These are phyloP conservation scores for Chloranthus sessilifolius DNA, from an alignment of 164 flowering plant genomes.

Conservation along the genomic window DNA sequence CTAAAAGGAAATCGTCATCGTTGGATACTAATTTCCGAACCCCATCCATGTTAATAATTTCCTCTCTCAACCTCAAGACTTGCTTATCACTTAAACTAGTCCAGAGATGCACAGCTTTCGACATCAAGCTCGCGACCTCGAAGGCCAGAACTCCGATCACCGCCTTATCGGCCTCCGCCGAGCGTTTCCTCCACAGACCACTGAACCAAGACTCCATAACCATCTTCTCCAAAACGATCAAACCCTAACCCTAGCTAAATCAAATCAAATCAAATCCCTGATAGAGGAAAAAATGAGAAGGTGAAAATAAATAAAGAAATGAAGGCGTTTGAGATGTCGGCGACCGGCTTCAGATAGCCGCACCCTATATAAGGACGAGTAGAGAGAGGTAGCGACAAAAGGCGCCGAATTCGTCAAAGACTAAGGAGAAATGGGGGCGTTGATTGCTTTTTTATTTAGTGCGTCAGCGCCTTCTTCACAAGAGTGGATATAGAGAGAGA, in stretches of 20 bases:
- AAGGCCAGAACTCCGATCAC: conserved; percentile 70
- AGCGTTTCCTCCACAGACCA: conserved; percentile 43
- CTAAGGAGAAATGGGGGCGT: too few relatives aligned
- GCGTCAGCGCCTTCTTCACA: too few relatives aligned
- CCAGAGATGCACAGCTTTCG: conserved; percentile 75
- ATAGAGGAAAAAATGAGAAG: too few relatives aligned
- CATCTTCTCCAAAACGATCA: conserved; percentile 28
- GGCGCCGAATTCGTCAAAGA: too few relatives aligned
- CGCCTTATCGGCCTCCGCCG: conserved; percentile 30
- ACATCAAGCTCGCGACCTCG: conserved; percentile 84
- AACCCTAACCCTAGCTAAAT: conserved; percentile 5
- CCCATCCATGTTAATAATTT: conserved; percentile 47
- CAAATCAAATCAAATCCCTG: conserved; percentile 1
- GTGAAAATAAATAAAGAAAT: too few relatives aligned
- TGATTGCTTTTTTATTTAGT: too few relatives aligned
- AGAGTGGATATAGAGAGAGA: too few relatives aligned
- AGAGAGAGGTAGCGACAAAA: too few relatives aligned
- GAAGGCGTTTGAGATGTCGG: too few relatives aligned
- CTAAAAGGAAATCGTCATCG: conserved; percentile 51
- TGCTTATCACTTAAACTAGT: conserved; percentile 65
- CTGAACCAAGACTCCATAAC: conserved; percentile 76
- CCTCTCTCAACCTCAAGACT: conserved; percentile 47
- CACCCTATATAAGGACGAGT: too few relatives aligned
- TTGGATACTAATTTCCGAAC: conserved; percentile 79
- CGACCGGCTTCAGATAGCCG: too few relatives aligned